Base-by-base conservation (phyloP, 116 monocot genomes). In the Thalassia testudinum region DNA sequence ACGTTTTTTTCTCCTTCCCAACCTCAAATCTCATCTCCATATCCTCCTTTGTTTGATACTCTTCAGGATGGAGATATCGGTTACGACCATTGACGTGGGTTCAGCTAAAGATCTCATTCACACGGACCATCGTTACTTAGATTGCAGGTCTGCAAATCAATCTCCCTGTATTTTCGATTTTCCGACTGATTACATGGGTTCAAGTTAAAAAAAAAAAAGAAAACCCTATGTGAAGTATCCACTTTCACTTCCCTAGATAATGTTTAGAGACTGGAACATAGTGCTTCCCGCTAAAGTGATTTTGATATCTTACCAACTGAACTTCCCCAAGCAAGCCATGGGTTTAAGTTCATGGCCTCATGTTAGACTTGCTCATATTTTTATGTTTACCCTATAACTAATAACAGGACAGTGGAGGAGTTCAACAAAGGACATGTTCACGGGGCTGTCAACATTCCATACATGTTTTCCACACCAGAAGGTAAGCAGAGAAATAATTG, bases 371-470 rank as follows among this genome's bases (percentile, higher is more conserved):
- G 21, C 22, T 58, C 62, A n/a, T n/a, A 44, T 21, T 24, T 20
- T 55, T 30, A 38, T 21, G 27, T 27, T 18, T 42, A 5, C 29
- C 25, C 27, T 16, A 1, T 64, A 50, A 6, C 22, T 26, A 3
- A 0, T 27, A 1, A 28, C 14, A 80, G 73, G 66, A 82, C 87
- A 20, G 55, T 10, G 24, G 76, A 78, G 52, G 87, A 87, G 57
- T 82, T 75, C 61, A 25, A 52, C 6, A 69, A 73, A 17, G 87
- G 82, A 0, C 87, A 82, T 53, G 50, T 66, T 43, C 69, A 73
- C 51, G 65, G 78, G 24, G 53, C 79, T n/a, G n/a, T 75, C 23
- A 78, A 75, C 49, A 62, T 87, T 43, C 87, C 87, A 30, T 87
- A 75, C 57, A 5, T 75, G 58, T 76, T 82, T 68, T 65, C 71